Base-by-base conservation (phyloP, 1,284 basidiomycete species). In the Sanghuangporus weigelae region DNA sequence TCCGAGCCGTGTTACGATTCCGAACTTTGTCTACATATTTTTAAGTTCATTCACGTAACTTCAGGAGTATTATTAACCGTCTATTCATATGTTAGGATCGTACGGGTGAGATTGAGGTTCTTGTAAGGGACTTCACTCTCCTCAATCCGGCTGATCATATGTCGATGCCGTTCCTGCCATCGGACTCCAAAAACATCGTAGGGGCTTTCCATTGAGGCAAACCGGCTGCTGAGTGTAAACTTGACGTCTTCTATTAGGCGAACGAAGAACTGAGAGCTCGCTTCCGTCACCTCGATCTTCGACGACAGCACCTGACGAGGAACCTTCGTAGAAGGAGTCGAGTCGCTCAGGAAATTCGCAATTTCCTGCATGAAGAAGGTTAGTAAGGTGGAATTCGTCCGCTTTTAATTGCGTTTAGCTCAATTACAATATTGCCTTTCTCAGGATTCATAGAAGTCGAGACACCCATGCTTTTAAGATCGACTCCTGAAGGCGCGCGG, bases 401-500 rank as follows among this genome's bases (percentile, higher is more conserved):
- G 16, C 16, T n/a, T 46, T 19, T n/a, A n/a, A 12, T 46, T 21
- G n/a, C 16, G 8, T 0, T 46, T 14, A n/a, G n/a, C 44, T 46
- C 16, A 46, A 46, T 58, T 57, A 23, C 26, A 59, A 60, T 48
- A 59, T 53, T 62, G 35, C 39, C 54, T 40, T 14, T 36, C 31
- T 51, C 59, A 93, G 92, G 82, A 67, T 98, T 98, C 73, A 81
- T 86, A 53, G 96, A 98, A 73, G 90, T 98, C 44, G 95, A 98
- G 75, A 98, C 96, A 0, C 96, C 95, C 14, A 81, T 96, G 62
- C 81, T 98, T n/a, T 84, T 98, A 44, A 89, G 92, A 71, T 96
- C 94, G 1, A 92, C 95, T 2, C 94, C 95, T 1, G 96, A 98
- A 77, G 95, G 96, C 36, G 95, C 95, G 0, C 83, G 95, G 66